Conservation (phyloP, 2,329 filamentous ascomycete genomes). For the Fusarium veterinarium region DNA sequence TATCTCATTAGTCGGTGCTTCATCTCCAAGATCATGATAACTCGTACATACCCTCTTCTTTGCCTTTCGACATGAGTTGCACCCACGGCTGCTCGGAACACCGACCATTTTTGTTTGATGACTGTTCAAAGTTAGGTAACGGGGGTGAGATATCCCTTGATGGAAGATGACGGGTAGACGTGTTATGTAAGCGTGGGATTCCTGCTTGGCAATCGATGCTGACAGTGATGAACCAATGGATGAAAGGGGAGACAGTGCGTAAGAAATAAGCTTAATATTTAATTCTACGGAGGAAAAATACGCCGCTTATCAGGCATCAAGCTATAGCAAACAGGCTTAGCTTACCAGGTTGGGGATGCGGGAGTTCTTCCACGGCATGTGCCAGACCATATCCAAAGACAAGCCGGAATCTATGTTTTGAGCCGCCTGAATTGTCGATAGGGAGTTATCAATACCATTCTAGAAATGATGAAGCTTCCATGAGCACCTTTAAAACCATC, state of each 20-base stretch:
- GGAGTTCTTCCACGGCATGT: background rate
- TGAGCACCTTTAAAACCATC: fast-evolving
- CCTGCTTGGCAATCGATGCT: background rate
- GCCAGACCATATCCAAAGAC: no score
- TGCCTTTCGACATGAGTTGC: conserved; percentile 13
- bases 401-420: background rate
- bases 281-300: background rate
- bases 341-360: background rate
- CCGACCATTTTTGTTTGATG: conserved; percentile 9
- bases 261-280: background rate
- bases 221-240: background rate
- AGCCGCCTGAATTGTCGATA: no score
- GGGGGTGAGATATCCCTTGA: background rate
- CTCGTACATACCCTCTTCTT: conserved; percentile 12
- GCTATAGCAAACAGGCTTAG: background rate
- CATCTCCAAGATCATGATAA: fast-evolving
- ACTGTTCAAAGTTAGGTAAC: background rate
- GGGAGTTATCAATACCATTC: fast-evolving
- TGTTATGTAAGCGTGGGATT: background rate
- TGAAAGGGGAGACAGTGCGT: background rate
- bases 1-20: background rate
- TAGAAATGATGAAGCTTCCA: no score
- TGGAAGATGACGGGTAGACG: background rate
- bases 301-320: background rate
- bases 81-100: conserved; percentile 20